Conservation (phyloP, 2,329 filamentous ascomycete genomes). For the Tolypocladium amazonense region DNA sequence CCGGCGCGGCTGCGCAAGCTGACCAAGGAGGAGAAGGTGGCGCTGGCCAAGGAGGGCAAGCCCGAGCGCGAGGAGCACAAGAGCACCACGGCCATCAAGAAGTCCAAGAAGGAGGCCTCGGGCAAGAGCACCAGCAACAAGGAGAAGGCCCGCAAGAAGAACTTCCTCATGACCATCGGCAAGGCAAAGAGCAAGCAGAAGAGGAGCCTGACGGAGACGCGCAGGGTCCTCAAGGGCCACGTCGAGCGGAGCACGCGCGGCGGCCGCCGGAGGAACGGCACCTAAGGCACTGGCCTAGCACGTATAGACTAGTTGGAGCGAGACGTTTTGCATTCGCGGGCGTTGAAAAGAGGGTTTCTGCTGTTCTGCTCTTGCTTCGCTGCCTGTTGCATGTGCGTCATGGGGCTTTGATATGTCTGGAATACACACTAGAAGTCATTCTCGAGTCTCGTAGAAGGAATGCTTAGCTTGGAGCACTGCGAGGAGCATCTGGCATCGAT, state of each 20-base stretch:
- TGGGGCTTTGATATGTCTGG: neutral
- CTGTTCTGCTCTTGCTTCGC: neutral
- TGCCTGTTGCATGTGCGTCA: neutral
- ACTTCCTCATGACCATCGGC: conserved; percentile 94
- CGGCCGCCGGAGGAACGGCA: conserved; percentile 64
- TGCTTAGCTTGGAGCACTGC: neutral
- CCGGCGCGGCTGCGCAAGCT: conserved; percentile 70
- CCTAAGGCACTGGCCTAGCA: too few species aligned
- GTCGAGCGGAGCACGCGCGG: conserved; percentile 75
- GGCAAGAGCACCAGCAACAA: conserved; percentile 96
- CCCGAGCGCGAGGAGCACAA: conserved; percentile 71
- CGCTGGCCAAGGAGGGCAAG: conserved; percentile 73
- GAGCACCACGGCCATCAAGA: conserved; percentile 71
- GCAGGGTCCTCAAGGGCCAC: conserved; percentile 70
- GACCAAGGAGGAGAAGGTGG: conserved; percentile 83
- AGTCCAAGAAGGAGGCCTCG: conserved; percentile 76
- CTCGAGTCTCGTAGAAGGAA: neutral
- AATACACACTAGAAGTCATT: neutral
- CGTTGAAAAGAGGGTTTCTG: neutral
- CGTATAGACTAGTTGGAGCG: neutral
- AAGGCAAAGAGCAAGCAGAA: conserved; percentile 96
- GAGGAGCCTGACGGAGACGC: conserved; percentile 79
- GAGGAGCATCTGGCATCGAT: neutral
- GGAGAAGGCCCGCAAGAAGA: conserved; percentile 96
- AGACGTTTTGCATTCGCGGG: neutral